Evolutionary conservation across 73 alveolate genomes (phyloP), one percentile per base, ranked within the genome.

Genomic region (Paraurostyla sp.): DNA sequence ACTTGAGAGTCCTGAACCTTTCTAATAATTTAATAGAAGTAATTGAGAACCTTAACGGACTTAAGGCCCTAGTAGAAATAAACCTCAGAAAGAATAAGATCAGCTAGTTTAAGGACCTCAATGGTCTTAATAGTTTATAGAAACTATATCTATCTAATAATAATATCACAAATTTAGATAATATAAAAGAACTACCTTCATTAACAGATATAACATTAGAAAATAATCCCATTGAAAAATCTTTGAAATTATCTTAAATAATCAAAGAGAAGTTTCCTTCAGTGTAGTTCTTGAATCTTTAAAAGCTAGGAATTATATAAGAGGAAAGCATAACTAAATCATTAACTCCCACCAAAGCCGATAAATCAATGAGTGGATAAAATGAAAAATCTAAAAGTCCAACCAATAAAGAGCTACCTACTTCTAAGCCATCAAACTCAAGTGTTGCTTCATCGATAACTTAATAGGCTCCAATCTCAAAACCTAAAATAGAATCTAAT

Each of bases 51-150:
- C 78, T 95, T 32, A 84, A 59, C 86, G 84, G 90, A 73, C 82
- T 92, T 51, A 69, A 86, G 27, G 89, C 93, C 59, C 87, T 95
- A 50, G 97, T 85, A 43, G 98, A 95, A 50, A 36, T 95, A 30
- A 90, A 92, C 76, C 46, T 95, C 45, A 92, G 98, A 84, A 95
- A 95, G 52, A 95, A 95, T 80, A 92, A 83, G 71, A 95, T 95
- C 25, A 18, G 88, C 23, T 43, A 6, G 29, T 30, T 90, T 30
- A 83, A 63, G 48, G 90, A 82, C 0, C 20, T 78, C 15, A 30
- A 40, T 22, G 90, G 90, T 0, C 49, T 83, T 18, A 50, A 35
- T 2, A 32, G 82, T 16, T 49, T 90, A 6, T 25, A 83, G 71
- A 90, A 83, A 69, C 71, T 90, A 0, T 65, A 80, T 76, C 81